phyloP scores from a whole-genome alignment of 2,329 filamentous ascomycete genomes.

The Penicillium sp. region DNA sequence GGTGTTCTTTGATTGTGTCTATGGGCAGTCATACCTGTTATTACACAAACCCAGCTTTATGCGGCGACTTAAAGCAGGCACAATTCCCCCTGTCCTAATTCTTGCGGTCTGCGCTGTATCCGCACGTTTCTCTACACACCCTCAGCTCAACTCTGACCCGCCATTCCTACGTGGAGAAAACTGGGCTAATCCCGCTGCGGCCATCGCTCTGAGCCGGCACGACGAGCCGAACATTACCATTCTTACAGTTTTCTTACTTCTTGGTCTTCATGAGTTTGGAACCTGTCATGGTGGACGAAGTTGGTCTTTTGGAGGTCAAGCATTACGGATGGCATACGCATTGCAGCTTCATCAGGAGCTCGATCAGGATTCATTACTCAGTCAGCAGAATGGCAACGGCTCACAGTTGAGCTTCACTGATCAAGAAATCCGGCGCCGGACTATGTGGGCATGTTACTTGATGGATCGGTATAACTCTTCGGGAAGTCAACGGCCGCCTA shows the following conservation, averaged over 20 bases:
- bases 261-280: conserved; percentile 90
- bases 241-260: conserved; percentile 74
- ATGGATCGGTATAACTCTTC: conserved; percentile 98
- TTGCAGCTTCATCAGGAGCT: conserved; percentile 87
- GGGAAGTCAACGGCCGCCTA: conserved; percentile 82
- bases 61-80: conserved; percentile 65
- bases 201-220: conserved; percentile 77
- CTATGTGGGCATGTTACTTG: conserved; percentile 96
- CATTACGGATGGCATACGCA: conserved; percentile 93
- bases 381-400: conserved; percentile 48
- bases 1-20: conserved; percentile 90
- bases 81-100: conserved; percentile 78
- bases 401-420: conserved; percentile 77
- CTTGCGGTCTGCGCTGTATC: conserved; percentile 92
- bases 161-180: conserved; percentile 82
- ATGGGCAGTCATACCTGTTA: conserved; percentile 88
- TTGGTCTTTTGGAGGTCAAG: conserved; percentile 91
- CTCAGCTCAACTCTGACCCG: conserved; percentile 64
- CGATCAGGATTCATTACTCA: conserved; percentile 64
- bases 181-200: conserved; percentile 79
- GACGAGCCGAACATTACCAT: conserved; percentile 96
- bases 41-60: conserved; percentile 97
- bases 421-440: conserved; percentile 79
- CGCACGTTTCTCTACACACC: conserved; percentile 87
- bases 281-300: conserved; percentile 92